Base-by-base conservation (phyloP, 225 moss, liverwort and hornwort species). In the Physcomitrellopsis africana region DNA sequence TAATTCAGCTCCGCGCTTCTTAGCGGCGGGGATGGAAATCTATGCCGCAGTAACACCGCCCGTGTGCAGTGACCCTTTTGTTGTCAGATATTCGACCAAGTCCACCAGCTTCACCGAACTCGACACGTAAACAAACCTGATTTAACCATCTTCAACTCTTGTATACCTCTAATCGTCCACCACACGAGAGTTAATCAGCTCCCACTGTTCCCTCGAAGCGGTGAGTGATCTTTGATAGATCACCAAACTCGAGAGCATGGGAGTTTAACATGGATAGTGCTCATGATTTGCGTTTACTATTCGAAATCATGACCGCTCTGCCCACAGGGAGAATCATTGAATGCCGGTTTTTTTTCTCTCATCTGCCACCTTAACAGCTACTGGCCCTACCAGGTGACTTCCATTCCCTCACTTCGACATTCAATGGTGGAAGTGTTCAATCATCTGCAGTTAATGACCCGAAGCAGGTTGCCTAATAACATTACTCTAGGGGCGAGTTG, bases 361-460 rank as follows among this genome's bases (percentile, higher is more conserved):
- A 37, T 48, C 0, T 18, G 32, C n/a, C 18, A 53, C 7, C 26
- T 23, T 19, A 60, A 32, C 29, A 49, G 10, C 3, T 9, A 45
- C 26, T 16, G 42, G 20, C 57, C 53, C 51, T 59, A 78, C 65
- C 14, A 46, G 37, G 8, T 7, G 47, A 26, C 67, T 20, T 22
- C 22, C 11, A 23, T 53, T 49, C 17, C 0, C 22, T 43, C 65
- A 55, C 19, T 19, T 42, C 10, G 74, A 74, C 32, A 37, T 37
- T 41, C 69, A 54, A 60, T 60, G 60, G 52, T 74, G 70, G 15
- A 23, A 54, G 2, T 46, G 46, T 69, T 51, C 82, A 78, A 78
- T 82, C 74, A 82, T 82, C 65, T 69, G 74, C 74, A 73, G 69
- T 81, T 17, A 81, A 69, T 77, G 77, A 68, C 51, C 46, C 22